A percentile compares a stretch with the other conserved stretches of the same genome.
phyloP scores from a whole-genome alignment of 2,329 filamentous ascomycete genomes.

The Cercospora sp. region DNA sequence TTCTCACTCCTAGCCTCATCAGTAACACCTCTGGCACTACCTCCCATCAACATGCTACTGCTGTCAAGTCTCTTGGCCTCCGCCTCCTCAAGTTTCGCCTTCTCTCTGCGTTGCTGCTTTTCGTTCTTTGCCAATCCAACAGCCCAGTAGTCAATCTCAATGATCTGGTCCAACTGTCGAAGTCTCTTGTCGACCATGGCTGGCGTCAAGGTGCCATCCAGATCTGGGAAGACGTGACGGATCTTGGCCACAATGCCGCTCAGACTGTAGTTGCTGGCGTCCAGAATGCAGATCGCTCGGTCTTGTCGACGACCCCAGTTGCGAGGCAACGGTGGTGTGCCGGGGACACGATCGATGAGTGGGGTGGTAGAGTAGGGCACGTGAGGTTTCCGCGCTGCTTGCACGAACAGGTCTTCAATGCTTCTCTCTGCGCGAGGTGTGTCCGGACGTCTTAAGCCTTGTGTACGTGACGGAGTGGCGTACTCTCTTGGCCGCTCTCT shows the following conservation, averaged over 20 bases:
- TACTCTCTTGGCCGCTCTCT: constrained; percentile 11
- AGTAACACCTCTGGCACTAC: not conserved
- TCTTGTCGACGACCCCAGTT: constrained; percentile 38
- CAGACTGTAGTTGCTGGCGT: constrained; percentile 35
- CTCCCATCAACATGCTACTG: not conserved
- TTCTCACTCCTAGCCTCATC: not conserved
- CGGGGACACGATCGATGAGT: constrained; percentile 30
- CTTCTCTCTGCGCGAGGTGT: not conserved
- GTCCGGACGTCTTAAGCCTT: not conserved
- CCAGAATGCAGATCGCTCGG: constrained; percentile 40
- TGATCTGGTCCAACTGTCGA: constrained; percentile 39
- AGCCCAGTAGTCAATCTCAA: constrained; percentile 38
- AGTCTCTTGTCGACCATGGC: constrained; percentile 41
- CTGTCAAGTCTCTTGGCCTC: constrained; percentile 6
- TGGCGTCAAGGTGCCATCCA: constrained; percentile 34
- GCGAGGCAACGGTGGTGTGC: constrained; percentile 36
- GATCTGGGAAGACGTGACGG: constrained; percentile 35
- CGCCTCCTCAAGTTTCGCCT: constrained; percentile 2
- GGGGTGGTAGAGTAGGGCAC: constrained; percentile 17
- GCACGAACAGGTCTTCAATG: not conserved
- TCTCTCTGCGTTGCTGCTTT: constrained; percentile 14
- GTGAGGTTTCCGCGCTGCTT: not conserved
- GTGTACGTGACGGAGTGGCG: constrained; percentile 17
- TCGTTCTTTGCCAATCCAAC: constrained; percentile 16
- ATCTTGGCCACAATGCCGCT: constrained; percentile 36